Conservation (phyloP, 768 basidiomycete species). For the Boletus fagicola region DNA sequence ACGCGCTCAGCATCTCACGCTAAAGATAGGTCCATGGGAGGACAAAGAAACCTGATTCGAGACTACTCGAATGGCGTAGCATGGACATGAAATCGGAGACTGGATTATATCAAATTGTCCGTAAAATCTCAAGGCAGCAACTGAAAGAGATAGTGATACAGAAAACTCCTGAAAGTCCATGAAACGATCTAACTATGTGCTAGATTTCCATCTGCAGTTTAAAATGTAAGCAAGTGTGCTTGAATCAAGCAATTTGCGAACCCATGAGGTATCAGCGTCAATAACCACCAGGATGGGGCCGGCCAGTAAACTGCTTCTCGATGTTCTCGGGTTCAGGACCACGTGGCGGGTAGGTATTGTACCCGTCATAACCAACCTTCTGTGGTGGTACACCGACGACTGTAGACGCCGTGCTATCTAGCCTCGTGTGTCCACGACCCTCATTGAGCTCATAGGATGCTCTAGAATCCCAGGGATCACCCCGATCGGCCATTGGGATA, state of each 20-base stretch:
- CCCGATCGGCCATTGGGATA: constrained; percentile 62
- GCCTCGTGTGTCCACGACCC: constrained; percentile 46
- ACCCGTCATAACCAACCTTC: constrained; percentile 39
- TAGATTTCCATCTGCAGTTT: background rate
- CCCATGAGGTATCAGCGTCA: constrained; percentile 7
- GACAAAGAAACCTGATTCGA: constrained; percentile 11
- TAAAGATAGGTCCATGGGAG: constrained; percentile 34
- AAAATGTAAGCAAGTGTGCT: background rate
- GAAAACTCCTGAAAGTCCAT: constrained; percentile 11
- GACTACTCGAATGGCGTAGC: background rate
- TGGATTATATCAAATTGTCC: constrained; percentile 2
- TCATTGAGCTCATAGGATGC: constrained; percentile 43
- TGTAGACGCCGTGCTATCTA: constrained; percentile 60
- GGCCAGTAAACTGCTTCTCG: constrained; percentile 30
- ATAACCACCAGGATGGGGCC: constrained; percentile 49
- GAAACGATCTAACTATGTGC: background rate
- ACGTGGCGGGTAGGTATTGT: constrained; percentile 25
- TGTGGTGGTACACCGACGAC: constrained; percentile 50
- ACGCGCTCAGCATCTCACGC: constrained; percentile 12
- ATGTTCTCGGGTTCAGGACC: constrained; percentile 33
- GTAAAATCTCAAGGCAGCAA: background rate
- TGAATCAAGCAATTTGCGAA: background rate
- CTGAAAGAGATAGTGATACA: background rate
- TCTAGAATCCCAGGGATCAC: constrained; percentile 69
- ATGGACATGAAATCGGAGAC: background rate